Conservation (phyloP, 331 rosid species). For the Rosa hybrid region DNA sequence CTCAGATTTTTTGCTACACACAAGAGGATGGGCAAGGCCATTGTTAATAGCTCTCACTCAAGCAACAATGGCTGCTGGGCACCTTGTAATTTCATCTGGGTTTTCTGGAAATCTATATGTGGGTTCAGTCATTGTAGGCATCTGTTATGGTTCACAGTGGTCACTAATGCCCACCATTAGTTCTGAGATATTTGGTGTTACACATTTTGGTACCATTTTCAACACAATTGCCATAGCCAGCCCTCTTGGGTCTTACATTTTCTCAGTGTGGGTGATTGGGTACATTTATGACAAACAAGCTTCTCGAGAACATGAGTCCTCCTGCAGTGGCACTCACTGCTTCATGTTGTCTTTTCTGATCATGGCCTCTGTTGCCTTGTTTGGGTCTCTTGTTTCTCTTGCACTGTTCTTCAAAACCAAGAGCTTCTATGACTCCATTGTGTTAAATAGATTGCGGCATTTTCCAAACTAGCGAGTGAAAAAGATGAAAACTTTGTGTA, state of each 20-base stretch:
- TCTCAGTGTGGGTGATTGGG: constrained; percentile 89
- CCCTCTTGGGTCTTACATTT: constrained; percentile 82
- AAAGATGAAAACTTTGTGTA: neutral
- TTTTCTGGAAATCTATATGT: constrained; percentile 66
- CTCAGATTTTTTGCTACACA: constrained; percentile 74
- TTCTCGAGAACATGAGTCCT: constrained; percentile 24
- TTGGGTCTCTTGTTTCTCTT: constrained; percentile 60
- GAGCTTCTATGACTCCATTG: constrained; percentile 58
- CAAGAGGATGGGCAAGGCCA: constrained; percentile 75
- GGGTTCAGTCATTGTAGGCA: constrained; percentile 83
- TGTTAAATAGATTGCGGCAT: constrained; percentile 45
- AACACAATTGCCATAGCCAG: constrained; percentile 79
- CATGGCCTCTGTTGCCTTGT: constrained; percentile 64
- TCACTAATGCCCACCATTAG: constrained; percentile 88
- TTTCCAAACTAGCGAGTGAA: constrained; percentile 9
- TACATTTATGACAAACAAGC: constrained; percentile 72
- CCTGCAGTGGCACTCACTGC: constrained; percentile 71
- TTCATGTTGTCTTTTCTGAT: constrained; percentile 73
- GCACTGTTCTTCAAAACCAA: constrained; percentile 66
- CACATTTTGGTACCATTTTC: constrained; percentile 90
- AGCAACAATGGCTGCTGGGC: constrained; percentile 62
- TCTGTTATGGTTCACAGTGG: constrained; percentile 92
- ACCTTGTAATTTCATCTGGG: constrained; percentile 69
- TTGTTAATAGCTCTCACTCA: constrained; percentile 54
- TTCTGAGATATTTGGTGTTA: constrained; percentile 80